Evolutionary conservation across 805 yeast genomes (phyloP).

Genomic region (Cyberlindnera americana): DNA sequence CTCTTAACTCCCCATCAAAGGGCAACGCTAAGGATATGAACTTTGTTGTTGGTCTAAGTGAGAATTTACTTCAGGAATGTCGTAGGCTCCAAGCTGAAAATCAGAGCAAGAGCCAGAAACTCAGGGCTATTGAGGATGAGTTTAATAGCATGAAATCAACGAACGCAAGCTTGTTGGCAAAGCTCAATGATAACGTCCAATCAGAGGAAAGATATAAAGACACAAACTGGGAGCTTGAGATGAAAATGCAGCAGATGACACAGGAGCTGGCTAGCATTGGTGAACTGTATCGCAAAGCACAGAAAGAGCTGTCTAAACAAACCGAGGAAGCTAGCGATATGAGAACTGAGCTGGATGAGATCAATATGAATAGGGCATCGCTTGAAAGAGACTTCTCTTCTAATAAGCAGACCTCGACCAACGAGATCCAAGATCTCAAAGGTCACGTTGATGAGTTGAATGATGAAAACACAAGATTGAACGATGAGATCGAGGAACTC

Average conservation of each 20-base stretch:
- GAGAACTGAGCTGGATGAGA: constrained; percentile 48
- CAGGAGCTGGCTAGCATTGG: constrained; percentile 34
- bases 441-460: constrained; percentile 55
- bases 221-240: constrained; percentile 62
- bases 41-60: constrained; percentile 72
- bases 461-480: constrained; percentile 64
- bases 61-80: constrained; percentile 66
- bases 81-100: constrained; percentile 67
- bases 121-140: constrained; percentile 43
- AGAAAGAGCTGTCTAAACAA: constrained; percentile 39
- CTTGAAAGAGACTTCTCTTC: constrained; percentile 37
- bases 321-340: constrained; percentile 33
- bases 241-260: constrained; percentile 38
- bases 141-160: constrained; percentile 30
- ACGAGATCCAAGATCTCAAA: constrained; percentile 47
- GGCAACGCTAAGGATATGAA: constrained; percentile 56
- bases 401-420: constrained; percentile 34
- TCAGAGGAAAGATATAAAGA: constrained; percentile 52
- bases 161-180: constrained; percentile 20
- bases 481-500: constrained; percentile 34
- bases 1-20: constrained; percentile 20
- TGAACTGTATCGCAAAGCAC: constrained; percentile 40
- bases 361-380: constrained; percentile 35
- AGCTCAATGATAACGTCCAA: constrained; percentile 25
- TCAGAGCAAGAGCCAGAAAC: constrained; percentile 38